Base-by-base conservation (phyloP, 75 land plant genomes). In the Pinus taeda region DNA sequence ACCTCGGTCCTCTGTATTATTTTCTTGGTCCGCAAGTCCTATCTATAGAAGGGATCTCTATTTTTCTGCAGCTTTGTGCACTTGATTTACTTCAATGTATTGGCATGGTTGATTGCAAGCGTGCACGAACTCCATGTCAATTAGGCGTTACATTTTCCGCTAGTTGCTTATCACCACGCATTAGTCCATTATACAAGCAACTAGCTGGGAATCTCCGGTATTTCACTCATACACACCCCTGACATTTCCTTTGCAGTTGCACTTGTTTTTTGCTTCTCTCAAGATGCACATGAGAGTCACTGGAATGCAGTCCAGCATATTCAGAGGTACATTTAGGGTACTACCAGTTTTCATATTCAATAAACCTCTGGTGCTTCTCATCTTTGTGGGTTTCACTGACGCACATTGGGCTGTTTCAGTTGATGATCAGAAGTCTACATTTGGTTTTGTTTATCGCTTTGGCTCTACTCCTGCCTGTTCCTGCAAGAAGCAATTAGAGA, bases 271-370 rank as follows among this genome's bases (percentile, higher is more conserved):
- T 15, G 15, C 4, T 62, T 62, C 15, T 24, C 65, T 2, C 65
- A 62, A 3, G 2, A 24, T 62, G 36, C 36, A 8, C 33, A 62
- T 62, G 30, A 62, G 29, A 24, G 33, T 62, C 36, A 62, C 8
- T 62, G 33, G 78, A 18, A 76, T 24, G 70, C 78, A 17, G 5
- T 20, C 18, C 39, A 76, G 18, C 18, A 33, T 21, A 39, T 76
- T 45, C 49, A 61, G 13, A 4, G 42, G 9, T 76, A 76, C 15
- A 17, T 76, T 15, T 8, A 62, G 42, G 66, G 78, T 13, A 76
- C 36, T 26, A 1, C 65, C 1, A 29, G 29, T 11, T 62, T 62
- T 24, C 30, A 3, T 24, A 2, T 62, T 8, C 65, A 62, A 1
- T 62, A 29, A 3, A 62, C 36, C 12, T 24, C 0, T 11, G 36